Base-by-base conservation (phyloP, 148 eudicot genomes). In the Gaultheria prostrata region DNA sequence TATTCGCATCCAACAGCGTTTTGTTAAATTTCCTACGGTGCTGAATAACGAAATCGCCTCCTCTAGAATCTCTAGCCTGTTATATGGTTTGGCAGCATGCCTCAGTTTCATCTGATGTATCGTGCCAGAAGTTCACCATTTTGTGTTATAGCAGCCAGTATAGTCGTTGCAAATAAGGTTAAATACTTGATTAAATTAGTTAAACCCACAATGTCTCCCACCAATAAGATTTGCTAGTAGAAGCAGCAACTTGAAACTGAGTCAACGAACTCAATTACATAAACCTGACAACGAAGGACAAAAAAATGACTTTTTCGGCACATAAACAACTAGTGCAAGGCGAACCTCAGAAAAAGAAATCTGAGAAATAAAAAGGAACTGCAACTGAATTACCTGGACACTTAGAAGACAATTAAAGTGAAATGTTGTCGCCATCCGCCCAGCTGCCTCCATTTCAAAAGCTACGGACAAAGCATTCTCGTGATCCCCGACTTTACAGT, bases 391-490 rank as follows among this genome's bases (percentile, higher is more conserved):
- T 80, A 93, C 99, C 98, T 96, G 99, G 77, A 93, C 95, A 65
- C 99, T 96, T 76, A 96, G 82, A 83, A 96, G 99, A 88, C 99
- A 96, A 89, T 96, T 96, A 86, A 94, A 96, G 89, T 96, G 99
- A 67, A 89, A 94, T 46, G 99, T 96, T 32, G 99, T 94, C 77
- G 99, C 99, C 94, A 91, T 90, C 85, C 99, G 87, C 82, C 99
- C 99, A 82, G 95, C 94, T n/a, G 94, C 95, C 88, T 96, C 99
- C 99, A 96, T 96, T 90, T 92, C 95, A 82, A 94, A 93, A 78
- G 99, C 96, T 79, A 96, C 91, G 77, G 99, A 93, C 69, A 96
- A 89, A 30, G 99, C 98, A 90, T 94, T 96, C 32, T 95, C 90
- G 85, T 96, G 99, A 89, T 94, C 99, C 59, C 99, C 98, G 61